These are phyloP conservation scores for Globisporangium uncinulatum DNA, from an alignment of 352 stramenopile genomes.

Conservation along the genomic window DNA sequence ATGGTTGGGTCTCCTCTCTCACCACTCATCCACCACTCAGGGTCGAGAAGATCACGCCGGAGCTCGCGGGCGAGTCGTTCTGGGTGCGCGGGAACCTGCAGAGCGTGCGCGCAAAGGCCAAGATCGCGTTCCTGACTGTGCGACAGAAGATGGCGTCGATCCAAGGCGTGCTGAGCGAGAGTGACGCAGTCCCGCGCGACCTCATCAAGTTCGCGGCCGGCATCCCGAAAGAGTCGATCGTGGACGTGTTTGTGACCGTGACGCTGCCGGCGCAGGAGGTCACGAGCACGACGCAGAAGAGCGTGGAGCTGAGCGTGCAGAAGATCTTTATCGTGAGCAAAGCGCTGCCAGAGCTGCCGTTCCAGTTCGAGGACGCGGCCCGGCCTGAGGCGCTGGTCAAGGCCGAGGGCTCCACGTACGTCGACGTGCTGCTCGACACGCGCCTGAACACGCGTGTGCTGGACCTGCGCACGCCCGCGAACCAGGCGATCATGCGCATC, in stretches of 20 bases:
- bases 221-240: conserved; percentile 94
- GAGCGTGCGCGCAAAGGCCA: conserved; percentile 91
- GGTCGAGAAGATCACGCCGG: conserved; percentile 66
- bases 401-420: conserved; percentile 78
- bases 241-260: conserved; percentile 95
- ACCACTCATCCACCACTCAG: conserved; percentile 13
- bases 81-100: conserved; percentile 95
- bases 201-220: conserved; percentile 97
- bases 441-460: conserved; percentile 95
- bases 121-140: conserved; percentile 96
- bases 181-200: conserved; percentile 87
- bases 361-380: conserved; percentile 95
- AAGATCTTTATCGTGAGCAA: conserved; percentile 96
- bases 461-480: conserved; percentile 97
- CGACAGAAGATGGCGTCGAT: conserved; percentile 95
- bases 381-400: conserved; percentile 84
- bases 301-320: conserved; percentile 93
- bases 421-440: conserved; percentile 87
- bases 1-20: too few species aligned
- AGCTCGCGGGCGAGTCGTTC: conserved; percentile 84
- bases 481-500: conserved; percentile 98
- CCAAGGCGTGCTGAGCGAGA: conserved; percentile 88
- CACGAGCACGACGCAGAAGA: conserved; percentile 91
- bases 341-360: conserved; percentile 86
- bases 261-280: conserved; percentile 85